Conservation (phyloP, 495 filamentous ascomycete species). For the Talaromyces liani region DNA sequence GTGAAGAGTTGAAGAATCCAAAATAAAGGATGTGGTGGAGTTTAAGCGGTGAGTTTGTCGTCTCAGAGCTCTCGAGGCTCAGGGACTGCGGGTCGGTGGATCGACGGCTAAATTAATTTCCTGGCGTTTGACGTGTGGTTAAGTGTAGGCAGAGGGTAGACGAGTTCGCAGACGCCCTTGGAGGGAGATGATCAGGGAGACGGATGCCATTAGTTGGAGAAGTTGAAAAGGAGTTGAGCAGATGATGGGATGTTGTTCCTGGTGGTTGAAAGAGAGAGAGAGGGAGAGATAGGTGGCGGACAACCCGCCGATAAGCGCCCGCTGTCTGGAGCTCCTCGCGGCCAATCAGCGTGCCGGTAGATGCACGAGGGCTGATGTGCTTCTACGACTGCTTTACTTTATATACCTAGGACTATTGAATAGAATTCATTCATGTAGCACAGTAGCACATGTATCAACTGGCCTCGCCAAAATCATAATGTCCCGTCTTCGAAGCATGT, state of each 20-base stretch:
- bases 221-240: no score
- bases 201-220: background rate
- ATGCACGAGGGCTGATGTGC: conserved; percentile 3
- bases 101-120: background rate
- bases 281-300: background rate
- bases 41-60: conserved; percentile 4
- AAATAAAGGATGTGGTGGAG: background rate
- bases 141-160: background rate
- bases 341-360: background rate
- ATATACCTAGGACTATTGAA: background rate
- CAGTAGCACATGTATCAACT: conserved; percentile 14
- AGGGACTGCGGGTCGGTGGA: background rate
- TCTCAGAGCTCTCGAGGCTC: conserved; percentile 1
- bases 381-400: background rate
- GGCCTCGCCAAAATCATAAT: conserved; percentile 67
- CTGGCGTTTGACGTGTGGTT: background rate
- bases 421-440: no score
- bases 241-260: no score
- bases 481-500: conserved; percentile 61
- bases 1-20: background rate
- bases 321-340: background rate
- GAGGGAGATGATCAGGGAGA: background rate
- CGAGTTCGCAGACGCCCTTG: background rate
- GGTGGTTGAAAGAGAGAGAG: no score
- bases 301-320: conserved; percentile 2